Evolutionary conservation across 2,329 filamentous ascomycete species (phyloP).

Genomic region (Penicillium fuscoglaucum): DNA sequence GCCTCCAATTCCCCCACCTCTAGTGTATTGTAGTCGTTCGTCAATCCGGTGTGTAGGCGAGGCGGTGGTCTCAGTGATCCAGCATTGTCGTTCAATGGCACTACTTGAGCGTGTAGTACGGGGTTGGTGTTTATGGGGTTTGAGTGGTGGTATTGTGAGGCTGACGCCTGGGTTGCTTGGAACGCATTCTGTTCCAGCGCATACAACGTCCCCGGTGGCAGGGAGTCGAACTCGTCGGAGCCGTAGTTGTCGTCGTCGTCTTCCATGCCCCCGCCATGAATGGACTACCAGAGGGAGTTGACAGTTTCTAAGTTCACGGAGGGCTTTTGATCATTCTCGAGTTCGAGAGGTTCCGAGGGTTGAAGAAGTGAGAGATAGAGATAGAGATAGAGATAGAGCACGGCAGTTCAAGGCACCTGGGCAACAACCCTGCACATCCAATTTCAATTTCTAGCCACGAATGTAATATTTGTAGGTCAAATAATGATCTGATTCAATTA

Average conservation of each 20-base stretch:
- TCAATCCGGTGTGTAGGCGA: conserved; percentile 37
- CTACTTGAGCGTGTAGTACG: conserved; percentile 8
- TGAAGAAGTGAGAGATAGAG: neutral
- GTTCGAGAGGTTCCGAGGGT: neutral
- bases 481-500: neutral
- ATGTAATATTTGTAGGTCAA: neutral
- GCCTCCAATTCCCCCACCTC: conserved; percentile 48
- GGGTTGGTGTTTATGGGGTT: conserved; percentile 11
- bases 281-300: conserved; percentile 4
- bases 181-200: conserved; percentile 50
- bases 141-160: conserved; percentile 18
- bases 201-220: conserved; percentile 45
- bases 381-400: neutral
- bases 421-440: neutral
- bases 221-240: conserved; percentile 50
- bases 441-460: conserved; percentile 2
- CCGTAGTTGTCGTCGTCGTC: conserved; percentile 50
- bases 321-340: neutral
- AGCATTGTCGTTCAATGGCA: conserved; percentile 11
- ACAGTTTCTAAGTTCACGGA: neutral
- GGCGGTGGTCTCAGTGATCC: conserved; percentile 30
- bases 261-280: conserved; percentile 48
- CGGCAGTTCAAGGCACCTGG: neutral
- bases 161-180: conserved; percentile 43
- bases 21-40: conserved; percentile 44